These are phyloP conservation scores for Dactylonectria macrodidyma DNA, from an alignment of 2,329 filamentous ascomycete genomes.

Conservation along the genomic window DNA sequence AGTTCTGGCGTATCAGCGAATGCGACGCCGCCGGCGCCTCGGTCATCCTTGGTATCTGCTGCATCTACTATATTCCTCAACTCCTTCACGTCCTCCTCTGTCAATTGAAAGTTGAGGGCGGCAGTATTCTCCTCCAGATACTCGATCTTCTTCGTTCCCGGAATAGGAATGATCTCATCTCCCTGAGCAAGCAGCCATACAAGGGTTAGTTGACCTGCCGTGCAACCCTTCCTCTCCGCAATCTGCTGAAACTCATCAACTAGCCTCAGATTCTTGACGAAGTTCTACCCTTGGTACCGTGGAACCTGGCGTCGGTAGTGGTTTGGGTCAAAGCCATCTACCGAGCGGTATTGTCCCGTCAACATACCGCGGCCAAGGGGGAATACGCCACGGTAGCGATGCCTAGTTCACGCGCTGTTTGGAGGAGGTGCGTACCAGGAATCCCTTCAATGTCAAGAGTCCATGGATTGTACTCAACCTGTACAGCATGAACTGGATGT, in stretches of 20 bases:
- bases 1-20: too few species aligned
- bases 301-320: slow-evolving; percentile 24
- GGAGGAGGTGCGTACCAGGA: slow-evolving; percentile 61
- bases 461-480: slow-evolving; percentile 70
- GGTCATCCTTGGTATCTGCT: too few species aligned
- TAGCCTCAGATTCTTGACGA: slow-evolving; percentile 65
- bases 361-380: slow-evolving; percentile 72
- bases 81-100: too few species aligned
- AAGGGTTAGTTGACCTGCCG: slow-evolving; percentile 69
- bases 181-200: slow-evolving; percentile 74
- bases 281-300: slow-evolving; percentile 41
- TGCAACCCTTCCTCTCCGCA: slow-evolving; percentile 66
- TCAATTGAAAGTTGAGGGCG: too few species aligned
- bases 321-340: slow-evolving; percentile 57
- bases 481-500: slow-evolving; percentile 64
- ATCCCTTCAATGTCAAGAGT: slow-evolving; percentile 71
- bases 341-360: slow-evolving; percentile 63
- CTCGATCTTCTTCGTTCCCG: slow-evolving; percentile 57
- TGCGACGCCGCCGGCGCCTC: too few species aligned
- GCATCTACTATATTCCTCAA: too few species aligned
- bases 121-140: slow-evolving; percentile 58
- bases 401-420: slow-evolving; percentile 70
- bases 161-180: slow-evolving; percentile 70
- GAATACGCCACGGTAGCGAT: slow-evolving; percentile 71
- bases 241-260: slow-evolving; percentile 64